Evolutionary conservation across 495 filamentous ascomycete species (phyloP), one percentile per base, ranked within the genome.

Genomic region (Penicillium roqueforti): DNA sequence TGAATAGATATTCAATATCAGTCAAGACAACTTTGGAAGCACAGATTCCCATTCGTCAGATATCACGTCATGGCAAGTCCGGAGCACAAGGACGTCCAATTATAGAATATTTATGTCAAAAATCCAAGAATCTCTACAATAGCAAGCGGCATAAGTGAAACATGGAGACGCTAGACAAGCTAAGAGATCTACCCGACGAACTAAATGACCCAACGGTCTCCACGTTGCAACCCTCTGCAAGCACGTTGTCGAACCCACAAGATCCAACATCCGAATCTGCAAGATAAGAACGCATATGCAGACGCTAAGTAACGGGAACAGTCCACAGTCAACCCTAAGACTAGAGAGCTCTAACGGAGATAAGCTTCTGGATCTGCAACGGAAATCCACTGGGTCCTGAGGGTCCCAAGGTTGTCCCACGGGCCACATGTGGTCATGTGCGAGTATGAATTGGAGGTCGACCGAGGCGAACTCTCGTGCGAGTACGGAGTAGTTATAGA

Each of bases 231-330:
- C 16, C 16, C 5, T 36, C 31, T 36, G 45, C 47, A 49, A 28
- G 32, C 23, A 49, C 47, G 45, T 49, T 36, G 13, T 48, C 29
- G 13, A 10, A 18, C 41, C 23, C 6, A 39, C 32, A 37, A 25
- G 34, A 18, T 38, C 13, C 23, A 32, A 23, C 31, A 26, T 4
- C 18, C 16, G 45, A 34, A 36, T 20, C 44, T 34, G 28, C 44
- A 28, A 47, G 28, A 47, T 34, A 49, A 38, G 22, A 49, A 49
- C 25, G 47, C 47, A 49, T 37, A 49, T 49, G 32, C 32, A 49
- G 47, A 25, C n/a, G 6, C n/a, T 49, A 25, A 31, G 6, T 36
- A n/a, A 36, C 19, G 31, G 11, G 22, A 34, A 32, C 9, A 29
- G 26, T n/a, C 20, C 32, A 34, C 13, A 47, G 4, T 29, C 26